Evolutionary conservation across 345 rosid species (phyloP).

Genomic region (Microthlaspi erraticum): DNA sequence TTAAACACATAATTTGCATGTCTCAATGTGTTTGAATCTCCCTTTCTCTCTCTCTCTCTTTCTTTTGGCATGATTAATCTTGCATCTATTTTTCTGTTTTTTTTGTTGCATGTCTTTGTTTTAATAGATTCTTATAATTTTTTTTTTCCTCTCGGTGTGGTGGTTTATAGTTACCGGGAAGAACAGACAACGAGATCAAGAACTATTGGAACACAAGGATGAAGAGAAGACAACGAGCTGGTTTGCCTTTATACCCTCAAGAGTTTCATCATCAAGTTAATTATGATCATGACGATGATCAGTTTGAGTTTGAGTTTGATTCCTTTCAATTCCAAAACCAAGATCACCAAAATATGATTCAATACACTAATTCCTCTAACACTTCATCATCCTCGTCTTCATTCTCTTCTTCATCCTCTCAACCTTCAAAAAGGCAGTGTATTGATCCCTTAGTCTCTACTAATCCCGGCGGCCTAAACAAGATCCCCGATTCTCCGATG

Average conservation of each 20-base stretch:
- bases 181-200: conserved; percentile 92
- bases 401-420: conserved; percentile 41
- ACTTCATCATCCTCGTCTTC: conserved; percentile 48
- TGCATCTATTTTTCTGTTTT: neutral
- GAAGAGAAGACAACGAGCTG: conserved; percentile 78
- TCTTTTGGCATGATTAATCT: conserved; percentile 25
- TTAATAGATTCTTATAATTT: neutral
- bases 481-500: conserved; percentile 26
- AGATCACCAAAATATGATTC: conserved; percentile 38
- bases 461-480: conserved; percentile 37
- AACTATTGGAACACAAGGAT: conserved; percentile 88
- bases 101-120: neutral
- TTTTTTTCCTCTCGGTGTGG: neutral
- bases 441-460: conserved; percentile 38
- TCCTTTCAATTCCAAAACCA: conserved; percentile 45
- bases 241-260: conserved; percentile 74
- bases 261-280: conserved; percentile 42
- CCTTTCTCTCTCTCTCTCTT: conserved; percentile 23
- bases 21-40: conserved; percentile 22
- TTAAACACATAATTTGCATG: conserved; percentile 35
- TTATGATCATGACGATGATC: conserved; percentile 33
- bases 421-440: conserved; percentile 29
- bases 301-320: conserved; percentile 39
- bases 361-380: conserved; percentile 36
- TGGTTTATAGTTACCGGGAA: conserved; percentile 67